Evolutionary conservation across 306 rosid species (phyloP).

Genomic region (Vicia villosa): DNA sequence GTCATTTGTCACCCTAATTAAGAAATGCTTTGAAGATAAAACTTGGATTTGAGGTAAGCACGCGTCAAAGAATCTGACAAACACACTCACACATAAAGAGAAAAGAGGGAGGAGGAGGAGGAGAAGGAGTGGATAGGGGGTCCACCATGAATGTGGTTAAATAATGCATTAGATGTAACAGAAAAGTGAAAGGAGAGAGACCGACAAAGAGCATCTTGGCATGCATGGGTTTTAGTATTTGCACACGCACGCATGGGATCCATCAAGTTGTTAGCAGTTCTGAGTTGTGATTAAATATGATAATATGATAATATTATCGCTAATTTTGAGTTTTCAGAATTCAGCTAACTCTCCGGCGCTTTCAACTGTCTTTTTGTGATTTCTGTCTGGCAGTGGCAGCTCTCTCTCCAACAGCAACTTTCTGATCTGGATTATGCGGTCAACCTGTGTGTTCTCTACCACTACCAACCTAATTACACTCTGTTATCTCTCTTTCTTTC

Average conservation of each 20-base stretch:
- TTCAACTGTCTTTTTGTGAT: conserved; percentile 14
- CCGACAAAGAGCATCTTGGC: conserved; percentile 88
- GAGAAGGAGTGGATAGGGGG: not conserved
- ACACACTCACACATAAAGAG: not conserved
- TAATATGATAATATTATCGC: not conserved
- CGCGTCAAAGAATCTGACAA: conserved; percentile 30
- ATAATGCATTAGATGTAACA: conserved; percentile 7
- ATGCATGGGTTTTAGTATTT: conserved; percentile 45
- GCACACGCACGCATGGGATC: not conserved
- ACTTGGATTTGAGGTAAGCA: conserved; percentile 18
- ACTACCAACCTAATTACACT: not conserved
- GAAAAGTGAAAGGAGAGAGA: conserved; percentile 13
- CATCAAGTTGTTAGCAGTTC: not conserved
- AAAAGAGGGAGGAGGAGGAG: not conserved
- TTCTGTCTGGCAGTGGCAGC: not conserved
- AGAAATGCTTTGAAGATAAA: conserved; percentile 10
- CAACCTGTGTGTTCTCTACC: conserved; percentile 27
- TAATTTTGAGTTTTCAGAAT: conserved; percentile 3
- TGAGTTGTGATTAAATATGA: not conserved
- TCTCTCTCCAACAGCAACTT: no score
- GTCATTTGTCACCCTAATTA: not conserved
- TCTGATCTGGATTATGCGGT: conserved; percentile 31
- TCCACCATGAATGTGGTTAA: conserved; percentile 19
- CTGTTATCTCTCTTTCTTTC: not conserved
- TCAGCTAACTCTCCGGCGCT: conserved; percentile 54